Base-by-base conservation (phyloP, 1,284 basidiomycete species). In the Coniophora puteana region DNA sequence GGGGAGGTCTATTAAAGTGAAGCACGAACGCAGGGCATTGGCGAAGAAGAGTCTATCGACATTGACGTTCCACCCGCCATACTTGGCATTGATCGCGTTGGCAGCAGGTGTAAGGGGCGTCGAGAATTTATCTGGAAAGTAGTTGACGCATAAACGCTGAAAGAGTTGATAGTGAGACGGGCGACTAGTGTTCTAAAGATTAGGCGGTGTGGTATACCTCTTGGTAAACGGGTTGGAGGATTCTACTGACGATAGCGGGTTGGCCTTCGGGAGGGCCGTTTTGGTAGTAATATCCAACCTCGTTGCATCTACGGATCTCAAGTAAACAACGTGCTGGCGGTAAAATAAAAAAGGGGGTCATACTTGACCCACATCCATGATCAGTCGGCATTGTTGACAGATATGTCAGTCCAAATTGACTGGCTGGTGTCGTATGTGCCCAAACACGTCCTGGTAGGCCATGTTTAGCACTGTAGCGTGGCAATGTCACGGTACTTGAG, bases 201-300 rank as follows among this genome's bases (percentile, higher is more conserved):
- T 23, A 17, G 13, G 4, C 22, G 23, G 20, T 4, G 23, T 16
- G 8, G 56, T 69, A 21, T 46, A 78, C 81, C 61, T 83, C 62
- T 36, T 75, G 72, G 47, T 80, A 81, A 5, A 51, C 31, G 3
- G 80, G 78, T 45, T 79, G 71, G 13, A 83, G 56, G 11, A 84
- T 68, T 8, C 80, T 68, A 5, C 76, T 72, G 8, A 82, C 79
- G 36, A 86, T 57, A 11, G 75, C 66, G 0, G 80, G 77, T 16
- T 64, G 53, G 18, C 56, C 63, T 1, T 30, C n/a, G 1, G 83
- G 83, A 5, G 83, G 76, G 12, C 76, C 72, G 21, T 75, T 78
- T 59, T 79, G 78, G 43, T 76, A 69, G 54, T 63, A 83, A n/a
- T n/a, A n/a, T 23, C 83, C 84, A 4, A 87, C 68, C 62, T 84